Base-by-base conservation (phyloP, 1,284 basidiomycete species). In the Trichosporon ovoides region DNA sequence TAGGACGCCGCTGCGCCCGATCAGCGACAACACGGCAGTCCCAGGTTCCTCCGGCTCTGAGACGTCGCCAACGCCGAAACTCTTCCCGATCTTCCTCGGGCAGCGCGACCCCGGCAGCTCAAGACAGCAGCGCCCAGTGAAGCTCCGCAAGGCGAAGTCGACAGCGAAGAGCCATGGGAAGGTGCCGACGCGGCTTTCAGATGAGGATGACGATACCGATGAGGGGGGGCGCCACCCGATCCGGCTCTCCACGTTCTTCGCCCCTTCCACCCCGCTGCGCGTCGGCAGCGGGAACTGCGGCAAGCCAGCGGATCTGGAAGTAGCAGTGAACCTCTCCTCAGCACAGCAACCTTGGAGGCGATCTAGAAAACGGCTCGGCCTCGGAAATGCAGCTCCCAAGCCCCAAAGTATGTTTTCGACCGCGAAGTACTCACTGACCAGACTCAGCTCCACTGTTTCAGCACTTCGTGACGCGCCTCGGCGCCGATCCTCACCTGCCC, bases 381-480 rank as follows among this genome's bases (percentile, higher is more conserved):
- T 31, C 35, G 16, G 16, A 13, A 4, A n/a, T 14, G n/a, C 51
- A 52, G 22, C n/a, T n/a, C n/a, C n/a, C n/a, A n/a, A n/a, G n/a
- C n/a, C n/a, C n/a, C n/a, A n/a, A n/a, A n/a, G n/a, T n/a, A n/a
- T n/a, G 7, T 4, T n/a, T 5, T 22, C n/a, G 4, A 12, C 13
- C 11, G 3, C 12, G 35, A 14, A 12, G 35, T 37, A 37, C 22
- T 49, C 12, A 49, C 18, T 51, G 12, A 51, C 31, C n/a, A n/a
- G n/a, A n/a, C 12, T 2, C 11, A 51, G 33, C 38, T 33, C 48
- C 50, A 70, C 9, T 53, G 62, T 5, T 68, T 64, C 22, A 48
- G 24, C 28, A 14, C 1, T 58, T 71, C 9, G 64, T 66, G 22
- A 66, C 64, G 18, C 58, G 24, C 54, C 34, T 36, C 13, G 58